Percentiles rank a stretch among this genome's conserved stretches.
phyloP scores from a whole-genome alignment of 176 grass and related monocot species.

The Zea luxurians region DNA sequence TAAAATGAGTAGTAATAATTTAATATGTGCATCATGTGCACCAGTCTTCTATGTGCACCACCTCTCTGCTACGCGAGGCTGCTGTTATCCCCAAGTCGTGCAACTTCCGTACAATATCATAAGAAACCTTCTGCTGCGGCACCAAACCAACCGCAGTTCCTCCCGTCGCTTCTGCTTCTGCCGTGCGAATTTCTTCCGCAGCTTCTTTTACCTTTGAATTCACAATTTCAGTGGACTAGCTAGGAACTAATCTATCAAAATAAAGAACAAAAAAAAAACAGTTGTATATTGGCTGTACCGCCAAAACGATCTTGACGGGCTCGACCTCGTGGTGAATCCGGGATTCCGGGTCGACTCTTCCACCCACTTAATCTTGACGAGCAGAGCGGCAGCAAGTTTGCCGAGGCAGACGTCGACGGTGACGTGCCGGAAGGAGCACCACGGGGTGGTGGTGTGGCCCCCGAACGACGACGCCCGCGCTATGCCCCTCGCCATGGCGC shows the following conservation, averaged over 20 bases:
- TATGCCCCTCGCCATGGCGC: constrained; percentile 65
- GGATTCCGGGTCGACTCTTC: constrained; percentile 91
- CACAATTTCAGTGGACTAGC: not conserved
- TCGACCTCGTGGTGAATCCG: constrained; percentile 61
- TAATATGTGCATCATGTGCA: too few relatives aligned
- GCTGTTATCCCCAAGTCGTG: constrained; percentile 41
- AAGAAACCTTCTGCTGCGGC: constrained; percentile 64
- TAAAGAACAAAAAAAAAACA: not conserved
- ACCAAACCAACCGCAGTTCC: constrained; percentile 52
- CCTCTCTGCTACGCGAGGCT: constrained; percentile 65
- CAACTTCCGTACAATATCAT: constrained; percentile 61
- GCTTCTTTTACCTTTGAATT: constrained; percentile 60
- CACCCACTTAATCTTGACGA: constrained; percentile 59
- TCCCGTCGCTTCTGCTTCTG: constrained; percentile 57
- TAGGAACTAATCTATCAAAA: constrained; percentile 7
- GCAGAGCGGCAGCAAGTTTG: constrained; percentile 69
- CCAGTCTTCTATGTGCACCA: too few relatives aligned
- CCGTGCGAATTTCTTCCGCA: constrained; percentile 43
- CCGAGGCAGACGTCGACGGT: constrained; percentile 72
- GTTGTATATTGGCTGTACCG: constrained; percentile 40
- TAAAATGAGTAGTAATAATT: too few relatives aligned
- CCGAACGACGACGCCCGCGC: constrained; percentile 44
- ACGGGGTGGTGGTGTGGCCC: constrained; percentile 39
- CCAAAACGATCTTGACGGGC: constrained; percentile 68
- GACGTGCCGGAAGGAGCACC: constrained; percentile 71